Base-by-base conservation (phyloP, 2,329 filamentous ascomycete genomes). In the Colletotrichum neosansevieriae region DNA sequence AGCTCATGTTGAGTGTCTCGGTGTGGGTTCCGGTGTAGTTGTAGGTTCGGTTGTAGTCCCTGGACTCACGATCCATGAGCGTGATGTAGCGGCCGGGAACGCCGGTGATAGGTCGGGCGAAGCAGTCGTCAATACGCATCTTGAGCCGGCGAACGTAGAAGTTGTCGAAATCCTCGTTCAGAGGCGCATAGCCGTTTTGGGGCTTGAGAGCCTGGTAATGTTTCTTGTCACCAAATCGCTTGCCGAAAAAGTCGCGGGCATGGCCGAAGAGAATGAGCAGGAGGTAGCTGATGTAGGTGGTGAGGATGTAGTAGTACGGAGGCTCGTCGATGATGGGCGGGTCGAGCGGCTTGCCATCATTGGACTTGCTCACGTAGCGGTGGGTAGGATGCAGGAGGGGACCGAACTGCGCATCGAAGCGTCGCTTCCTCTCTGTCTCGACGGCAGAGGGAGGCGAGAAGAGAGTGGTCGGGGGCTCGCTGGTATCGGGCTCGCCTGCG, bases 111-210 rank as follows among this genome's bases (percentile, higher is more conserved):
- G 95, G 94, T 57, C 96, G 89, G 73, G 95, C 92, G 79, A 99
- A 99, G 83, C 94, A 97, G 80, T 99, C 96, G 74, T 98, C 97
- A 77, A 99, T 94, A 71, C 96, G 90, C 84, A 94, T 88, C 85
- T 99, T 98, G 77, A 99, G 81, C 70, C 96, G 88, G 65, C 96
- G 89, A 65, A 95, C 93, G 81, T 99, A 99, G 80, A 99, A 99
- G 80, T 95, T 98, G 84, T 99, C 96, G 77, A 99, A 99, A 80
- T 99, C 96, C 75, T 94, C 97, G 80, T 98, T 98, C 72, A 99
- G 86, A 2, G 96, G 94, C 11, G 95, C 96, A 77, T 97, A 98
- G 71, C 96, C 96, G 77, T 97, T 93, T 72, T 89, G 88, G 42
- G 91, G 87, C 77, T 92, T 92, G 75, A 98, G 84, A 74, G 96